Evolutionary conservation across 257 asterid species (phyloP), one percentile per base, ranked within the genome.

Genomic region (Anisodus acutangulus): DNA sequence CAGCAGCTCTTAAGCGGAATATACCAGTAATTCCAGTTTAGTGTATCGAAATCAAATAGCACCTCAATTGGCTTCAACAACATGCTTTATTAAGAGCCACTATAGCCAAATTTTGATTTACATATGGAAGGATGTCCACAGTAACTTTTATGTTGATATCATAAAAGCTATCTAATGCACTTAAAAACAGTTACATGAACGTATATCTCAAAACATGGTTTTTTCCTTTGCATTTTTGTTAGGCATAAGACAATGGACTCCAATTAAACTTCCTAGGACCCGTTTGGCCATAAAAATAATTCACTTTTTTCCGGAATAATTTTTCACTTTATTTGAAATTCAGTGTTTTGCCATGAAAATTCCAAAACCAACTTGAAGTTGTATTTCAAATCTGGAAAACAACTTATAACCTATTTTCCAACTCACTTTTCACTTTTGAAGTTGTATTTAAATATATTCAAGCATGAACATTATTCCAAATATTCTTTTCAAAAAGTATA

Each of bases 161-260:
- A 31, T 31, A 31, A 22, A 51, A 49, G 12, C 80, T 49, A 13
- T 3, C n/a, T 12, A 6, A 76, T 19, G 60, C 22, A 47, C 63
- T 71, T 17, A 11, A 51, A 26, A 22, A 6, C n/a, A 76, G 63
- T 76, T 51, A 6, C 47, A 26, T 9, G 39, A 26, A 51, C 2
- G 35, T 26, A 51, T 15, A 12, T 76, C n/a, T 53, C 81, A 19
- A 51, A 76, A 71, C 16, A 10, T 22, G 12, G 80, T 11, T 19
- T 51, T 26, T 19, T 76, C 60, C 60, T 51, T 76, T 7, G 63
- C 47, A 22, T 22, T 76, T 76, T 13, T 76, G 81, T 76, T 22
- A 6, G 22, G n/a, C 37, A 49, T 76, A 51, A 19, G 63, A 22
- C 63, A 76, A 76, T 76, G 16, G 63, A 12, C 47, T 51, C 43